Evolutionary conservation across 352 stramenopile genomes (phyloP).

Genomic region (Phytophthora foliorum): DNA sequence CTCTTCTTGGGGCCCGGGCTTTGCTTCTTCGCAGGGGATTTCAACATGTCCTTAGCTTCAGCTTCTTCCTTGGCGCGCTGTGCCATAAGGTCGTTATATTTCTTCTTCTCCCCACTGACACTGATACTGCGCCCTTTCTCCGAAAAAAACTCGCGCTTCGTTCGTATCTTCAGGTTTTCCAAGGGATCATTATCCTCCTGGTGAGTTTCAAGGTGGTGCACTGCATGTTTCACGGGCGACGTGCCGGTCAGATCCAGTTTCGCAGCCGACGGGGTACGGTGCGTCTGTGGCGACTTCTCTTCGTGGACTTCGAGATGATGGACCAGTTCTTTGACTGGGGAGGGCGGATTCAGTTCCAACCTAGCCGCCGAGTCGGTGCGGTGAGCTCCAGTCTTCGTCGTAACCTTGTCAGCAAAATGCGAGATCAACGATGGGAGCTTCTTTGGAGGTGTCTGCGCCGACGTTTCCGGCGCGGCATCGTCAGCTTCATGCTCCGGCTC

Average conservation of each 20-base stretch:
- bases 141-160: constrained; percentile 66
- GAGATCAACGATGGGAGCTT: constrained; percentile 37
- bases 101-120: constrained; percentile 46
- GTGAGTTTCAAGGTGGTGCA: constrained; percentile 67
- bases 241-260: constrained; percentile 36
- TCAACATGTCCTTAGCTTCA: constrained; percentile 24
- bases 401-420: constrained; percentile 34
- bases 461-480: constrained; percentile 1
- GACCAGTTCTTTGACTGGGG: constrained; percentile 25
- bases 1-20: constrained; percentile 21
- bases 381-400: constrained; percentile 26
- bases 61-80: constrained; percentile 34
- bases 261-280: constrained; percentile 43
- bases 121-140: constrained; percentile 49
- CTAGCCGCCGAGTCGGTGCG: constrained; percentile 40
- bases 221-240: constrained; percentile 57
- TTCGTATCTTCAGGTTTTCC: constrained; percentile 60
- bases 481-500: constrained; percentile 26
- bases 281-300: constrained; percentile 21
- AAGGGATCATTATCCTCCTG: constrained; percentile 51
- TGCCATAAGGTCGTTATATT: constrained; percentile 37
- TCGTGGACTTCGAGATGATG: constrained; percentile 43
- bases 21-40: constrained; percentile 24
- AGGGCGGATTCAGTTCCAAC: constrained; percentile 30
- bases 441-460: constrained; percentile 34